Evolutionary conservation across 495 filamentous ascomycete genomes (phyloP).

Genomic region (Geoglossum glabrum): DNA sequence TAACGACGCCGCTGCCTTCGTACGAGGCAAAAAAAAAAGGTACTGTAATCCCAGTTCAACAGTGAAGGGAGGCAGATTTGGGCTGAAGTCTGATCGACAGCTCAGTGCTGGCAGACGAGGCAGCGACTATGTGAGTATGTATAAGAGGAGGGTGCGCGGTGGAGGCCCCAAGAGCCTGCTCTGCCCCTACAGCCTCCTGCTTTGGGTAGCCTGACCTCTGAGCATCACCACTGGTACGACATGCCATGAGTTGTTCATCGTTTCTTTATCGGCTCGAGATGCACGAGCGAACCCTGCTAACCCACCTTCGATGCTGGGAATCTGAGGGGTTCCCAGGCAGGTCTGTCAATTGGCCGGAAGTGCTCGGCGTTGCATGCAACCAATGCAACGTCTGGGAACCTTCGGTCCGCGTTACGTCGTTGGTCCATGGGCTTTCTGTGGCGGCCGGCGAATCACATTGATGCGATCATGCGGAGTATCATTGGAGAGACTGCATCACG

Average conservation of each 20-base stretch:
- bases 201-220: not conserved
- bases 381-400: not conserved
- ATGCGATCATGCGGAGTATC: not conserved
- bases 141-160: not conserved
- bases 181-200: not conserved
- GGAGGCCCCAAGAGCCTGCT: not conserved
- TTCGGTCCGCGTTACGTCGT: not conserved
- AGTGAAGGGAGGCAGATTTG: not conserved
- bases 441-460: not conserved
- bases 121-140: not conserved
- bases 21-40: not conserved
- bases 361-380: not conserved
- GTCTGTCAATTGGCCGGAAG: not conserved
- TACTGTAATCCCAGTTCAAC: not conserved
- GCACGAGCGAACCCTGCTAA: not conserved
- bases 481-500: not conserved
- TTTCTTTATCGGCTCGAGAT: not conserved
- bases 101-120: not conserved
- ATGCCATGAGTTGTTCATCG: not conserved
- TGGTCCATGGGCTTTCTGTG: not conserved
- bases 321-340: not conserved
- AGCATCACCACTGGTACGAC: not conserved
- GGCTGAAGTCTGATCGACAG: not conserved
- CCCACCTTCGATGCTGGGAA: not conserved
- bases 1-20: not conserved